Conservation (phyloP, 169 alveolate species). For the Plasmodium cynomolgi region DNA sequence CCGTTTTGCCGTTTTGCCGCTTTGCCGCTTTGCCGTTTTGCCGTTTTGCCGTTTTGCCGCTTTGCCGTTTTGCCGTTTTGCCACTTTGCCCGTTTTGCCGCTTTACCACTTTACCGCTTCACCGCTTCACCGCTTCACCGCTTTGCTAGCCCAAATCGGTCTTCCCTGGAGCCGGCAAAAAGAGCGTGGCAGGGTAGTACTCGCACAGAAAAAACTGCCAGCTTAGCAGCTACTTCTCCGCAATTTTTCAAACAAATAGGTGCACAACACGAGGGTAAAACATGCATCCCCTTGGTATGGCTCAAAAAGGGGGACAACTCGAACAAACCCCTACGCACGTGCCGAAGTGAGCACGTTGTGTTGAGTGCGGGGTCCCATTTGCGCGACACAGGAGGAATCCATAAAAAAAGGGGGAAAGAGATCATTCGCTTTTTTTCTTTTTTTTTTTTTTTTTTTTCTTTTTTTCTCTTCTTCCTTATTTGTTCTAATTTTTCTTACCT, state of each 20-base stretch:
- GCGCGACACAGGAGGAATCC: background rate
- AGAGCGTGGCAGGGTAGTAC: background rate
- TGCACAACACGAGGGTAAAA: background rate
- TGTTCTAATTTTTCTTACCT: background rate
- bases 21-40: no score
- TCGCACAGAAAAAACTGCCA: background rate
- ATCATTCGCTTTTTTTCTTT: background rate
- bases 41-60: no score
- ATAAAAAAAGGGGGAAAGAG: background rate
- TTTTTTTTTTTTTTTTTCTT: background rate
- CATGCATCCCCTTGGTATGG: background rate
- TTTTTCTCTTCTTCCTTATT: background rate
- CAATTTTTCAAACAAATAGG: background rate
- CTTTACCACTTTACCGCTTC: no score
- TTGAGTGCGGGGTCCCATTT: background rate
- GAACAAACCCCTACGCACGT: background rate
- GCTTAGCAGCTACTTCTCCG: background rate
- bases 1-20: no score
- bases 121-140: no score
- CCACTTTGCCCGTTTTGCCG: no score
- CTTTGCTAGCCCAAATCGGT: no score
- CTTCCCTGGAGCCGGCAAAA: background rate
- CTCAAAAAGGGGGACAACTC: background rate
- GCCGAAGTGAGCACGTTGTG: background rate
- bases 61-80: no score